Percentiles rank a stretch among this genome's conserved stretches.
These are phyloP conservation scores for Aspergillus sp. DNA, from an alignment of 2,329 filamentous ascomycete species.

Conservation along the genomic window DNA sequence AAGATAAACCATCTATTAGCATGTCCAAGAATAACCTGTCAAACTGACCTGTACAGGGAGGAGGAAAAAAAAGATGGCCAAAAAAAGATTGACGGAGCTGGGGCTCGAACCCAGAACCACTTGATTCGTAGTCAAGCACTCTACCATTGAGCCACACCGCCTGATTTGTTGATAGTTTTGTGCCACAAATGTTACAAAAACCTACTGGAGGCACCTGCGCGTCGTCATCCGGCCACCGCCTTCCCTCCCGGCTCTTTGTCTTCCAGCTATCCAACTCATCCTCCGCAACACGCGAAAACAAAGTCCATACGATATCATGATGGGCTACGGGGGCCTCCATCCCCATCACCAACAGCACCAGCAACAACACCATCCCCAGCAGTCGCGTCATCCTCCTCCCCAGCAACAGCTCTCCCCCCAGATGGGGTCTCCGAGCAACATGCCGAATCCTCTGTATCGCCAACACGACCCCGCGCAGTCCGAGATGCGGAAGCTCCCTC, in stretches of 20 bases:
- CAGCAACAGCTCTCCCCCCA: constrained; percentile 24
- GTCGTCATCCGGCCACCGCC: background rate
- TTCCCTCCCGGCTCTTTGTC: background rate
- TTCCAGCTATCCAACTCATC: background rate
- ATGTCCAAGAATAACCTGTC: too few species aligned
- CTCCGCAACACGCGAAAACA: constrained; percentile 7
- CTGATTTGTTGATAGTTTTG: too few species aligned
- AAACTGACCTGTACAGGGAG: too few species aligned
- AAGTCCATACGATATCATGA: constrained; percentile 19
- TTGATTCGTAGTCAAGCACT: too few species aligned
- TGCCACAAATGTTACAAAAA: too few species aligned
- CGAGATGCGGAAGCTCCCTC: background rate
- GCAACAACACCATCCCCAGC: constrained; percentile 15
- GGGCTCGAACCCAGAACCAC: too few species aligned
- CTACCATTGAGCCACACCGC: background rate
- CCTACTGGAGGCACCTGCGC: too few species aligned
- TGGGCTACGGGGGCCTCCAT: constrained; percentile 25
- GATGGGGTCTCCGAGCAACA: constrained; percentile 18
- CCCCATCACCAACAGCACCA: constrained; percentile 20
- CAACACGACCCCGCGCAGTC: background rate
- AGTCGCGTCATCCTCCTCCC: constrained; percentile 14
- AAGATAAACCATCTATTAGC: too few species aligned
- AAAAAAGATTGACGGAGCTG: too few species aligned
- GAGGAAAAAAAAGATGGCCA: too few species aligned
- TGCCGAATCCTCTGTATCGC: background rate